These are phyloP conservation scores for Fonsecaea erecta DNA, from an alignment of 2,329 filamentous ascomycete species.

Conservation along the genomic window DNA sequence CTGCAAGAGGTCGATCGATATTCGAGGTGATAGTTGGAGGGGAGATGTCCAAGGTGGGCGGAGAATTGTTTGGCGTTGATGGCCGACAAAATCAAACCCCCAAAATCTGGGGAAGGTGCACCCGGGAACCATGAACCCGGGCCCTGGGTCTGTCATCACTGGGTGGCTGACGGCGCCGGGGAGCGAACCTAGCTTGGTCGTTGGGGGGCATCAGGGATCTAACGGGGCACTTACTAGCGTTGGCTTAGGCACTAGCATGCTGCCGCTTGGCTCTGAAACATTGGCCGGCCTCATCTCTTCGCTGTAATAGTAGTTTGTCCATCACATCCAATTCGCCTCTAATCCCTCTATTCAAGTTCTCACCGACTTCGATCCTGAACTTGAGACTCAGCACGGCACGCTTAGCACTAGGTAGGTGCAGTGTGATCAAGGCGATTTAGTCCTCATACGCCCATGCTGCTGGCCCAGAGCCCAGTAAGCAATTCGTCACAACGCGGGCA, in stretches of 20 bases:
- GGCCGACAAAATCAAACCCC: not conserved
- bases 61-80: not conserved
- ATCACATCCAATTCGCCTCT: not conserved
- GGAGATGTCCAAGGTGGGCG: not conserved
- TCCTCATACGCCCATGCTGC: not conserved
- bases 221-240: not conserved
- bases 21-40: not conserved
- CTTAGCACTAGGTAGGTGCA: not conserved
- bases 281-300: not conserved
- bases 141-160: not conserved
- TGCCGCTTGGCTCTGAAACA: not conserved
- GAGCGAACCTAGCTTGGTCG: not conserved
- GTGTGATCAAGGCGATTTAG: not conserved
- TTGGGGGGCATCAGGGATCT: not conserved
- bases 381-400: not conserved
- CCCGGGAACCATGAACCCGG: not conserved
- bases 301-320: not conserved
- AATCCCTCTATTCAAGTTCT: not conserved
- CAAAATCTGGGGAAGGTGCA: not conserved
- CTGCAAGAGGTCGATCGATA: not conserved
- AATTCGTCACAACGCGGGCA: not conserved
- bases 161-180: not conserved
- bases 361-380: not conserved
- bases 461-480: not conserved
- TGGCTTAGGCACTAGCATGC: not conserved